These are phyloP conservation scores for Chlorella sp. DNA, from an alignment of 139 green algal genomes.

Conservation along the genomic window DNA sequence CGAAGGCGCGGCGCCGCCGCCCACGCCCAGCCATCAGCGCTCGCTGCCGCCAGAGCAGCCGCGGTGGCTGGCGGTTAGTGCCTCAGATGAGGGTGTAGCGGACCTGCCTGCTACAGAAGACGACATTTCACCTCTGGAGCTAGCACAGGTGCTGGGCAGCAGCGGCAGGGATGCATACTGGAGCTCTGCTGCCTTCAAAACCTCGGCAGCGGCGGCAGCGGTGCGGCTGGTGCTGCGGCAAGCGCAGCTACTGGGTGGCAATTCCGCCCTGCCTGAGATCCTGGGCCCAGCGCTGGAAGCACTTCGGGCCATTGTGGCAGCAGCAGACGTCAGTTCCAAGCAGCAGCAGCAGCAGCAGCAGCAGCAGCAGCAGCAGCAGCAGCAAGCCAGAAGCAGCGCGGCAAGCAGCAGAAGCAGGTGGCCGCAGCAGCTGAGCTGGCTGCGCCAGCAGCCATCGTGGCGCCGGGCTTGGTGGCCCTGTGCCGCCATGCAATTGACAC, in stretches of 20 bases:
- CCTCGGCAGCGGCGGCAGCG: slow-evolving; percentile 43
- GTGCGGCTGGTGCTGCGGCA: slow-evolving; percentile 50
- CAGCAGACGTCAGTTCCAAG: not conserved
- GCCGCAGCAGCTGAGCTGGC: not conserved
- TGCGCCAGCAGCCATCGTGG: not conserved
- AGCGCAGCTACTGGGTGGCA: slow-evolving; percentile 33
- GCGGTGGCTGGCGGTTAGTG: slow-evolving; percentile 17
- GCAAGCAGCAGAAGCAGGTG: slow-evolving; percentile 1
- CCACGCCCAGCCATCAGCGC: not conserved
- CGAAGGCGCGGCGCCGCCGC: not conserved
- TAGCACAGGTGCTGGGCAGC: slow-evolving; percentile 9
- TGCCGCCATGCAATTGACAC: slow-evolving; percentile 22
- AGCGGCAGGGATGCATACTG: slow-evolving; percentile 11
- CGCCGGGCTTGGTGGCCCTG: slow-evolving; percentile 48
- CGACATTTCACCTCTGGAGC: slow-evolving; percentile 32
- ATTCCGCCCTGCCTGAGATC: slow-evolving; percentile 63
- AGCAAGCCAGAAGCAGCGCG: not conserved
- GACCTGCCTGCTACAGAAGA: not conserved
- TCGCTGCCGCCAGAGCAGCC: not conserved
- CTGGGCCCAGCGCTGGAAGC: slow-evolving; percentile 46
- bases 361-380: slow-evolving; percentile 11
- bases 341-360: not conserved
- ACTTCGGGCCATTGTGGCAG: slow-evolving; percentile 31
- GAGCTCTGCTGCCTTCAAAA: slow-evolving; percentile 36
- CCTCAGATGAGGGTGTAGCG: not conserved